A percentile compares a stretch with the other conserved stretches of the same genome.
These are phyloP conservation scores for Scheffersomyces coipomensis DNA, from an alignment of 805 yeast species.

Conservation along the genomic window DNA sequence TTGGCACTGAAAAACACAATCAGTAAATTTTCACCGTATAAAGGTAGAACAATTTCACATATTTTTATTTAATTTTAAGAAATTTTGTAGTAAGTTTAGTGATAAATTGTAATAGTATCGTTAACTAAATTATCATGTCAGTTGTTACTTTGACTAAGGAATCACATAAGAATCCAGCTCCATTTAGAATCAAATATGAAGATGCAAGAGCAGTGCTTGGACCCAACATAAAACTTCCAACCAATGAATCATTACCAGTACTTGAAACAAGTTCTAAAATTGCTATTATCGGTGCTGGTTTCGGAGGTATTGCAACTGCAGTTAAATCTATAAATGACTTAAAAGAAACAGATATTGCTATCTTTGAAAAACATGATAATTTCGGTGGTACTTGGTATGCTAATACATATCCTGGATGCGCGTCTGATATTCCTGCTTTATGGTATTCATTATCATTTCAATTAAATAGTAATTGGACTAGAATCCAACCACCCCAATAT, in stretches of 20 bases:
- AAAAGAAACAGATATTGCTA: slow-evolving; percentile 26
- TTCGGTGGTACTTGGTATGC: slow-evolving; percentile 48
- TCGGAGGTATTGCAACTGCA: slow-evolving; percentile 36
- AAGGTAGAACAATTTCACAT: too few relatives aligned
- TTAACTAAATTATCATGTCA: slow-evolving; percentile 20
- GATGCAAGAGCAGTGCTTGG: slow-evolving; percentile 27
- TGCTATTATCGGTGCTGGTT: slow-evolving; percentile 41
- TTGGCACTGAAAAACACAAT: too few relatives aligned
- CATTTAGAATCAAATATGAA: slow-evolving; percentile 25
- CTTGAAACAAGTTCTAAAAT: slow-evolving; percentile 25
- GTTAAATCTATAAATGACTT: slow-evolving; percentile 22
- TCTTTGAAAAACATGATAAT: slow-evolving; percentile 37
- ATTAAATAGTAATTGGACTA: slow-evolving; percentile 35
- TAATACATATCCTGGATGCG: slow-evolving; percentile 45
- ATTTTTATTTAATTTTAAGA: too few relatives aligned
- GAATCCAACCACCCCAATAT: slow-evolving; percentile 38
- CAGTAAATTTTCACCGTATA: too few relatives aligned
- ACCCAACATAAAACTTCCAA: slow-evolving; percentile 14
- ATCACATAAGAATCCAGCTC: slow-evolving; percentile 30
- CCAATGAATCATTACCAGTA: slow-evolving; percentile 16
- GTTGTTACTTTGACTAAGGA: slow-evolving; percentile 23
- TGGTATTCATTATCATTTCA: slow-evolving; percentile 38
- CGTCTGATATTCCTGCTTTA: slow-evolving; percentile 43
- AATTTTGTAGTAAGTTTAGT: too few relatives aligned
- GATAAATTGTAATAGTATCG: too few relatives aligned